A percentile compares a stretch with the other conserved stretches of the same genome.
Evolutionary conservation across 208 protist species (phyloP).

Genomic region (Lotmaria passim): DNA sequence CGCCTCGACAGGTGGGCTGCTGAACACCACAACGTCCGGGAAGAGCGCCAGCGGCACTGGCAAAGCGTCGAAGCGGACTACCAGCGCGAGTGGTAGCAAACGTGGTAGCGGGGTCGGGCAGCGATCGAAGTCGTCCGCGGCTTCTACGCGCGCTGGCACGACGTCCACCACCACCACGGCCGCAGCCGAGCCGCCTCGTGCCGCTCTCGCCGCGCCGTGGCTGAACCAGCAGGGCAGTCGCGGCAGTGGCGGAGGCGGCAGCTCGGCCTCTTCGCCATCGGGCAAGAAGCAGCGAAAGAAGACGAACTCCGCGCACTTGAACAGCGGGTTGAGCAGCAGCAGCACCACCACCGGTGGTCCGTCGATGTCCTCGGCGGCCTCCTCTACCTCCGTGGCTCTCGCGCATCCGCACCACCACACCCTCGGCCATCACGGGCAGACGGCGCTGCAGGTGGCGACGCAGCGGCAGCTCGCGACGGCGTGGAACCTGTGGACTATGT

Average conservation of each 20-base stretch:
- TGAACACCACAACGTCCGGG: not conserved
- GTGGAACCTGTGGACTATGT: conserved; percentile 25
- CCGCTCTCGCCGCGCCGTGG: conserved; percentile 13
- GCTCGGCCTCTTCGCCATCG: not conserved
- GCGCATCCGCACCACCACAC: not conserved
- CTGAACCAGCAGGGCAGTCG: conserved; percentile 5
- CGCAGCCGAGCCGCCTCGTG: conserved; percentile 5
- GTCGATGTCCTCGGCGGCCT: not conserved
- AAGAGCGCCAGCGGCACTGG: conserved; percentile 2
- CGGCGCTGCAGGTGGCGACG: conserved; percentile 4
- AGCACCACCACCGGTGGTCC: not conserved
- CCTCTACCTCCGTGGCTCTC: not conserved
- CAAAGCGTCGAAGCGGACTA: conserved; percentile 19
- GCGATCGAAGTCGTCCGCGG: conserved; percentile 20
- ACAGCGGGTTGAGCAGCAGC: conserved; percentile 13
- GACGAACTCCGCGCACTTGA: not conserved
- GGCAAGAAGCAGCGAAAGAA: conserved; percentile 15
- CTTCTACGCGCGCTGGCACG: conserved; percentile 5
- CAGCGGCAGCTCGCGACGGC: conserved; percentile 26
- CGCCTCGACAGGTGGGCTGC: not conserved
- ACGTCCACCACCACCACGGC: not conserved
- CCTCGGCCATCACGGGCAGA: not conserved
- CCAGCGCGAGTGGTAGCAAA: conserved; percentile 16
- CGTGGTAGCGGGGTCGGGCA: conserved; percentile 19
- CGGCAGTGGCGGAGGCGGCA: not conserved